phyloP scores from a whole-genome alignment of 140 eudicot species.

The Ambrosia hybrid region DNA sequence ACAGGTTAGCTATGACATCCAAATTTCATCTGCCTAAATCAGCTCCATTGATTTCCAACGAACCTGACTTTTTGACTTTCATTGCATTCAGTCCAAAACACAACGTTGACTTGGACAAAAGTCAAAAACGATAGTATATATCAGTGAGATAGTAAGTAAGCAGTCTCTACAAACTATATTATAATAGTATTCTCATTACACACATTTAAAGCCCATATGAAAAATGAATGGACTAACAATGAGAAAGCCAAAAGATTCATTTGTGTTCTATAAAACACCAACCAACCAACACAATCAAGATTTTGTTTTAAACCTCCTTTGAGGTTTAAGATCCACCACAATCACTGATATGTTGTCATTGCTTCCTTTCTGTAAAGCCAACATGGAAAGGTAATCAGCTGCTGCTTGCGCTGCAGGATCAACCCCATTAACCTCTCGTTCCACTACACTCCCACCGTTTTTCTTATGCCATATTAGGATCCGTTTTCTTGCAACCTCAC shows the following conservation, averaged over 20 bases:
- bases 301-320: conserved; percentile 80
- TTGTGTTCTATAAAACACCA: conserved; percentile 16
- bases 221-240: conserved; percentile 73
- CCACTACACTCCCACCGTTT: conserved; percentile 50
- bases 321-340: conserved; percentile 90
- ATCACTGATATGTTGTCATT: conserved; percentile 83
- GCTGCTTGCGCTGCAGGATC: conserved; percentile 96
- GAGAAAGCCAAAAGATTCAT: conserved; percentile 31
- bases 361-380: conserved; percentile 93
- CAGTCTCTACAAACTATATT: conserved; percentile 37
- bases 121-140: background rate
- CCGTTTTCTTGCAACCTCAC: conserved; percentile 80
- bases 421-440: conserved; percentile 46
- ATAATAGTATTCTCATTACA: conserved; percentile 37
- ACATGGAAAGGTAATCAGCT: conserved; percentile 77
- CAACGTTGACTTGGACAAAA: background rate
- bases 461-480: conserved; percentile 91
- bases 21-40: too few relatives aligned
- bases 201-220: conserved; percentile 71
- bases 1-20: too few relatives aligned
- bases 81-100: too few relatives aligned
- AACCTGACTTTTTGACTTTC: too few relatives aligned
- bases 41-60: too few relatives aligned
- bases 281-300: conserved; percentile 38
- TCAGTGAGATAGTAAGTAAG: conserved; percentile 29